Percentiles rank a stretch among this genome's conserved stretches.
Conservation (phyloP, 306 rosid species). For the Quercus glauca region DNA sequence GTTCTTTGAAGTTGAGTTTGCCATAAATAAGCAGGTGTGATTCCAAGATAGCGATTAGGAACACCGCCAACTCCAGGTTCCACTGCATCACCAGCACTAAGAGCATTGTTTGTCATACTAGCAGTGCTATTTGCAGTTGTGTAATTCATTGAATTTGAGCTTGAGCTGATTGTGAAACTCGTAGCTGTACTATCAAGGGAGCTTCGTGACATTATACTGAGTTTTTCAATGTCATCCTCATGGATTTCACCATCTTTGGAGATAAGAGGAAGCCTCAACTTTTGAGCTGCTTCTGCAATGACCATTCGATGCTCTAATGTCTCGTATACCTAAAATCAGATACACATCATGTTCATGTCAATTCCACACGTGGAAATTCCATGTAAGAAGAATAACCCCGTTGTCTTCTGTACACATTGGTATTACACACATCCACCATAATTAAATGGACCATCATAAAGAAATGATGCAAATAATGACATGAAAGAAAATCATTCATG, state of each 20-base stretch:
- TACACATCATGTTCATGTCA: slow-evolving; percentile 14
- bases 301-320: slow-evolving; percentile 85
- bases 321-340: slow-evolving; percentile 64
- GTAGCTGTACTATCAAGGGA: slow-evolving; percentile 69
- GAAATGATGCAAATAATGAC: too few species aligned
- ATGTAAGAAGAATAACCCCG: background rate
- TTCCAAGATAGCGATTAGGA: slow-evolving; percentile 80
- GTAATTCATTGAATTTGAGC: slow-evolving; percentile 60
- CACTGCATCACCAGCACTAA: slow-evolving; percentile 40
- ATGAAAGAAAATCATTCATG: too few species aligned
- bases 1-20: slow-evolving; percentile 72
- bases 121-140: slow-evolving; percentile 53
- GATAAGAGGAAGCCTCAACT: slow-evolving; percentile 82
- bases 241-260: slow-evolving; percentile 89
- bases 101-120: slow-evolving; percentile 38
- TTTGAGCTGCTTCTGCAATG: slow-evolving; percentile 88
- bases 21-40: slow-evolving; percentile 86
- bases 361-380: background rate
- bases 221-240: slow-evolving; percentile 81
- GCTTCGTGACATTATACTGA: slow-evolving; percentile 63
- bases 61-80: slow-evolving; percentile 90
- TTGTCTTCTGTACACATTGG: too few species aligned
- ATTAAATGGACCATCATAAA: too few species aligned
- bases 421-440: too few species aligned
- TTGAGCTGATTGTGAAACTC: slow-evolving; percentile 51